Base-by-base conservation (phyloP, 345 rosid genomes). In the Geranium brycei region DNA sequence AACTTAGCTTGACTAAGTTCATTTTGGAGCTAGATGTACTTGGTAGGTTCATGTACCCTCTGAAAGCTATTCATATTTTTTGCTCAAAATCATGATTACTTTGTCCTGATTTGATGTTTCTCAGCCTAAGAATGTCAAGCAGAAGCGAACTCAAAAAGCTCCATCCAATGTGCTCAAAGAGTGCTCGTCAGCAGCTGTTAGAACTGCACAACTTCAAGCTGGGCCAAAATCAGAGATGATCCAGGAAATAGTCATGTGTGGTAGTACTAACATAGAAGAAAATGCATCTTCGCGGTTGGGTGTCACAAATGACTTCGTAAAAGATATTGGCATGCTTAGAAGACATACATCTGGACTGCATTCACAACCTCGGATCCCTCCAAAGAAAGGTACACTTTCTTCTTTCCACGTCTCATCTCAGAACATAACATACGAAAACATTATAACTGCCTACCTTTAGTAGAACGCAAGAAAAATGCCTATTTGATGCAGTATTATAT, bases 41-140 rank as follows among this genome's bases (percentile, higher is more conserved):
- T 10, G 19, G 13, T 58, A 28, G 38, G 63, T 56, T 18, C 7
- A 13, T 19, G 19, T 53, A 16, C 17, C 18, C 62, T 35, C 16
- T 17, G 2, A 31, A 56, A 14, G 18, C 3, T 51, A 19, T 58
- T 67, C 19, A 15, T 13, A 32, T 60, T 62, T 17, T 5, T 4
- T 51, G 2, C 5, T 60, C 17, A 31, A 51, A 53, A 61, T 40
- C 61, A 56, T 58, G 61, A 56, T 65, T 15, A 7, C 35, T 4
- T 66, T 35, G 41, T 7, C 18, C 23, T 59, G 63, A 59, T 57
- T 76, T 68, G 30, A 31, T 75, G 60, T 17, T 63, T 59, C 41
- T 19, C 74, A 88, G 95, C 80, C 76, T 69, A 86, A 80, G 66
- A 74, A 73, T 59, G 68, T 69, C 63, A 86, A 78, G 69, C 80